Evolutionary conservation across 805 yeast genomes (phyloP).

Genomic region (Priceomyces castillae): DNA sequence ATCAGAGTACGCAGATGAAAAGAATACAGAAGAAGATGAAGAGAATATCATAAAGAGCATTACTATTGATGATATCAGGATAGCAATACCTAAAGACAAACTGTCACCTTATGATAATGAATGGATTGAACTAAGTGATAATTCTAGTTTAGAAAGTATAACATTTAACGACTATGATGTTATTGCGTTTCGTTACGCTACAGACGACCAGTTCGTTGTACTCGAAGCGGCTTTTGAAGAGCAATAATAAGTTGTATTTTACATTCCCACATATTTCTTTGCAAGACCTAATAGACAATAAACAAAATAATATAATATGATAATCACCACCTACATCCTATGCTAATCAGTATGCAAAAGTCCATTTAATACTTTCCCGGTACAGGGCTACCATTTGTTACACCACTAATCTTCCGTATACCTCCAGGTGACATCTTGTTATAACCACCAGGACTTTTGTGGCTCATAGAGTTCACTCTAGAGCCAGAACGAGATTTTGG

Average conservation of each 20-base stretch:
- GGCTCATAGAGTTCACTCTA: slow-evolving; percentile 17
- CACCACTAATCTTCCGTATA: slow-evolving; percentile 30
- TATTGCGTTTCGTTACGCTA: slow-evolving; percentile 38
- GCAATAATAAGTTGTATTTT: background rate
- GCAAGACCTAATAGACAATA: background rate
- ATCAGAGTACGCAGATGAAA: slow-evolving; percentile 28
- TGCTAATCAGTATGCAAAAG: background rate
- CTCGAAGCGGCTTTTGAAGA: slow-evolving; percentile 37
- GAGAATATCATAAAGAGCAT: slow-evolving; percentile 8
- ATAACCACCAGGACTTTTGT: slow-evolving; percentile 8
- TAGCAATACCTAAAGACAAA: slow-evolving; percentile 44
- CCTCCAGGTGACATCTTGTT: slow-evolving; percentile 19
- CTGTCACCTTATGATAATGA: slow-evolving; percentile 31
- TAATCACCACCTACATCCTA: background rate
- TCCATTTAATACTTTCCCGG: background rate
- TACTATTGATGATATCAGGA: slow-evolving; percentile 22
- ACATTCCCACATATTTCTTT: background rate
- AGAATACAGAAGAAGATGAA: slow-evolving; percentile 6
- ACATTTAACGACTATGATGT: slow-evolving; percentile 39
- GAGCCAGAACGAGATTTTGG: slow-evolving; percentile 25
- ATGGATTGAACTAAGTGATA: slow-evolving; percentile 33
- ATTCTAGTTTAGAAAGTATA: slow-evolving; percentile 25
- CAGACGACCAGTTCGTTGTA: slow-evolving; percentile 36
- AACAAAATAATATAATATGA: background rate
- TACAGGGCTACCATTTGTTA: slow-evolving; percentile 1